Conservation (phyloP, 164 flowering plant species). For the Brasenia schreberi region DNA sequence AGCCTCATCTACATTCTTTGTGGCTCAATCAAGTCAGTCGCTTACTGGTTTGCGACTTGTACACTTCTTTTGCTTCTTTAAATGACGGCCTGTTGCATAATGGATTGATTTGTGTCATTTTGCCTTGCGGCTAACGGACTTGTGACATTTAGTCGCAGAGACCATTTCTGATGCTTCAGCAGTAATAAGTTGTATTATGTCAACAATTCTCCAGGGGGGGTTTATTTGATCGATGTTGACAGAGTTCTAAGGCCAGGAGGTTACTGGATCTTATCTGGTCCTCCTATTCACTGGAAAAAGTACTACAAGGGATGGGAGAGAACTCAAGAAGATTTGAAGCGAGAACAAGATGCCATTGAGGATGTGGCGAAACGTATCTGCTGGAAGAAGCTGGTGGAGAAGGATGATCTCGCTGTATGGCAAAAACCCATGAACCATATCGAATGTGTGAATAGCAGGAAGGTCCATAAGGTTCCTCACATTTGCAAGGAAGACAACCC, state of each 20-base stretch:
- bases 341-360: conserved; percentile 86
- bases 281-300: conserved; percentile 84
- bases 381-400: conserved; percentile 85
- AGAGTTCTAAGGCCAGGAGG: conserved; percentile 93
- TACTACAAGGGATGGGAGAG: conserved; percentile 97
- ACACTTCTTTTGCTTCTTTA: background rate
- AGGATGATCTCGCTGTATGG: conserved; percentile 70
- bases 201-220: conserved; percentile 43
- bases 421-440: conserved; percentile 89
- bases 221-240: conserved; percentile 83
- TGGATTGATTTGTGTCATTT: no score
- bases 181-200: no score
- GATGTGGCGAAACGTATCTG: conserved; percentile 60
- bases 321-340: conserved; percentile 75
- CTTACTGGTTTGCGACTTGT: background rate
- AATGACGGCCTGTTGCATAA: no score
- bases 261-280: conserved; percentile 99
- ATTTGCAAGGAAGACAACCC: conserved; percentile 76
- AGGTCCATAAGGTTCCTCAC: conserved; percentile 37
- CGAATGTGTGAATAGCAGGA: conserved; percentile 41
- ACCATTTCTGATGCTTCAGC: no score
- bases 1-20: no score
- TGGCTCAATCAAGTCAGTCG: no score
- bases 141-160: background rate
- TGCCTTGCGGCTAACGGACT: background rate